phyloP scores from a whole-genome alignment of 352 stramenopile genomes.

The Pythium periplocum region DNA sequence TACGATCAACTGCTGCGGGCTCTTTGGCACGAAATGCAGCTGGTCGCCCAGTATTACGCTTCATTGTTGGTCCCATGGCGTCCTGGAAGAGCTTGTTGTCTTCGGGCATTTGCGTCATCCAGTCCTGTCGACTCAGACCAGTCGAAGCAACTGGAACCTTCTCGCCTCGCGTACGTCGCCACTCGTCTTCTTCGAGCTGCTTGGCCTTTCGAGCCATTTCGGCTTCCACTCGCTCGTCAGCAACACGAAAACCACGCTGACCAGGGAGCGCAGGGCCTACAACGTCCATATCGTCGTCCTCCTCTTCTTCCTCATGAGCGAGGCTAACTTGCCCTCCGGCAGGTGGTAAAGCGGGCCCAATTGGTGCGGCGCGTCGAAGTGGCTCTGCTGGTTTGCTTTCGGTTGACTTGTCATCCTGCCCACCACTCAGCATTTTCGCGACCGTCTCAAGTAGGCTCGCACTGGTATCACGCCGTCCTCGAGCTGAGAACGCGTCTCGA shows the following conservation, averaged over 20 bases:
- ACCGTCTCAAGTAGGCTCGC: constrained; percentile 48
- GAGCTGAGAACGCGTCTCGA: constrained; percentile 9
- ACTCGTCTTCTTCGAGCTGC: constrained; percentile 60
- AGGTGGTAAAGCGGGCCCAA: constrained; percentile 51
- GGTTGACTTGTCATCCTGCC: not conserved
- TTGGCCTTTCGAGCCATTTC: constrained; percentile 61
- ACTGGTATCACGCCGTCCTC: constrained; percentile 3
- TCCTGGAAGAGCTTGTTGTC: constrained; percentile 65
- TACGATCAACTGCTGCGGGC: constrained; percentile 62
- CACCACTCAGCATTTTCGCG: constrained; percentile 32
- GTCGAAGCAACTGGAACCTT: not conserved
- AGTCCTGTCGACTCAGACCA: constrained; percentile 40
- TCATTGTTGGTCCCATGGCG: constrained; percentile 50
- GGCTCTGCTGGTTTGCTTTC: not conserved
- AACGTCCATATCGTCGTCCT: constrained; percentile 42
- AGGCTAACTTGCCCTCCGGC: not conserved
- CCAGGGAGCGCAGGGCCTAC: constrained; percentile 70
- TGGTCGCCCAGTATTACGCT: constrained; percentile 41
- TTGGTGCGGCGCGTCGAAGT: constrained; percentile 27
- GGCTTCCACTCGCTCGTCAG: constrained; percentile 62
- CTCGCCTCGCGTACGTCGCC: constrained; percentile 37
- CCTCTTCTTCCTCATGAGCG: constrained; percentile 8
- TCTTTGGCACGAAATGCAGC: constrained; percentile 71
- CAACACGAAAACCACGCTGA: constrained; percentile 68
- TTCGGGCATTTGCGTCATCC: constrained; percentile 85